Evolutionary conservation across 2,329 filamentous ascomycete genomes (phyloP), one percentile per base, ranked within the genome.

Genomic region (Fusarium vanettenii): DNA sequence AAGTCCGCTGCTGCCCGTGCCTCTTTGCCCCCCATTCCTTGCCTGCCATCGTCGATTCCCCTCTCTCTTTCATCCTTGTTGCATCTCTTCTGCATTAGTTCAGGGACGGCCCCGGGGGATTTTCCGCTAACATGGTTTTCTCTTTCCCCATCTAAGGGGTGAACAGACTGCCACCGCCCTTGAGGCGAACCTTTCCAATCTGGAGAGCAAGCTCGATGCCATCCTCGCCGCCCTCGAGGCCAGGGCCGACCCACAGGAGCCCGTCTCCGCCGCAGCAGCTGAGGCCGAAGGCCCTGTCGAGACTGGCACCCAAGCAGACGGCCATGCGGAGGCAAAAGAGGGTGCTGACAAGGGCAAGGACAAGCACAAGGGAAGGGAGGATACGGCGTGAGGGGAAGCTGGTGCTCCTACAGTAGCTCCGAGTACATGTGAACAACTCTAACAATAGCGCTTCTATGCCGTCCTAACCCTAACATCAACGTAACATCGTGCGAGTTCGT

Each of bases 171-270:
- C 89, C 48, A 79, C 85, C 13, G 84, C 84, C 33, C 85, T 91
- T 20, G 89, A 91, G 78, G 82, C 85, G 2, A 88, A 87, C 73
- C 83, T 91, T 60, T 83, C 84, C 10, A 86, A 78, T 37, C 83
- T 91, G 22, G 89, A 91, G 80, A 84, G 82, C 76, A 89, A 86
- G 78, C 84, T 91, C n/a, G 88, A 90, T 70, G 85, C 84, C 69
- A 82, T 91, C 25, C 83, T 91, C 25, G 87, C 86, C 18, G 85
- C 85, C 27, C 81, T 89, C 59, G 88, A 87, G 66, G 77, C 67
- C 13, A 71, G 63, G 29, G 69, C 69, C 16, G 52, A 60, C 16
- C 33, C 57, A 11, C 69, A 69, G 50, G 20, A 62, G 67, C 14
- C 57, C 29, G 50, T 61, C 11, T 16, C 67, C 33, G 13, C 57